These are phyloP conservation scores for Phytopythium helicoides DNA, from an alignment of 352 stramenopile genomes.

Conservation along the genomic window DNA sequence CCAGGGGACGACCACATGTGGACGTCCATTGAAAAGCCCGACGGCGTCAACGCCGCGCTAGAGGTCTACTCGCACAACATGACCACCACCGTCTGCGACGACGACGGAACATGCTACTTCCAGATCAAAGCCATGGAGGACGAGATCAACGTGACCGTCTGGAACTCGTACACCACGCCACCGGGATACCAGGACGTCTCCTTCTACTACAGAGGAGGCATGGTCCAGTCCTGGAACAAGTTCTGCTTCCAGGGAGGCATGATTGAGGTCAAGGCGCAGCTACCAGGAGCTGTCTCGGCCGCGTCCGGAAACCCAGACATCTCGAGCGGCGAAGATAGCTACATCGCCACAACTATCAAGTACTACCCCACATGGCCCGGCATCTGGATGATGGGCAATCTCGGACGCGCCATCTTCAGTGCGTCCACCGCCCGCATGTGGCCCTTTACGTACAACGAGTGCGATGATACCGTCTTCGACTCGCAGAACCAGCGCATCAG, in stretches of 20 bases:
- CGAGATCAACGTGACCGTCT: constrained; percentile 40
- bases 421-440: constrained; percentile 76
- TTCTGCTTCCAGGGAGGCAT: constrained; percentile 93
- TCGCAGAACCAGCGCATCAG: constrained; percentile 37
- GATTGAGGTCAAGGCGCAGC: constrained; percentile 84
- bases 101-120: constrained; percentile 44
- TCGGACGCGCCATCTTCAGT: constrained; percentile 75
- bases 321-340: constrained; percentile 16
- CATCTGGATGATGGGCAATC: constrained; percentile 94
- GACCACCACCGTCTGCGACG: constrained; percentile 36
- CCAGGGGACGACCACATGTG: constrained; percentile 89
- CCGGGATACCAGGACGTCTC: constrained; percentile 21
- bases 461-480: constrained; percentile 46
- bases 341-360: constrained; percentile 11
- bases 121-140: constrained; percentile 38
- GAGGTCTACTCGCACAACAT: constrained; percentile 92
- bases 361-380: constrained; percentile 75
- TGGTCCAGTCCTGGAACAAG: constrained; percentile 93
- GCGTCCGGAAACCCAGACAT: constrained; percentile 42
- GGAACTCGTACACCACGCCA: constrained; percentile 52
- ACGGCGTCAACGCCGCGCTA: constrained; percentile 81
- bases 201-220: constrained; percentile 60
- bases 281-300: constrained; percentile 70
- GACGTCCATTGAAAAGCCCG: constrained; percentile 65
- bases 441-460: constrained; percentile 92